These are phyloP conservation scores for Trichoderma citrinoviride DNA, from an alignment of 2,329 filamentous ascomycete genomes.

Conservation along the genomic window DNA sequence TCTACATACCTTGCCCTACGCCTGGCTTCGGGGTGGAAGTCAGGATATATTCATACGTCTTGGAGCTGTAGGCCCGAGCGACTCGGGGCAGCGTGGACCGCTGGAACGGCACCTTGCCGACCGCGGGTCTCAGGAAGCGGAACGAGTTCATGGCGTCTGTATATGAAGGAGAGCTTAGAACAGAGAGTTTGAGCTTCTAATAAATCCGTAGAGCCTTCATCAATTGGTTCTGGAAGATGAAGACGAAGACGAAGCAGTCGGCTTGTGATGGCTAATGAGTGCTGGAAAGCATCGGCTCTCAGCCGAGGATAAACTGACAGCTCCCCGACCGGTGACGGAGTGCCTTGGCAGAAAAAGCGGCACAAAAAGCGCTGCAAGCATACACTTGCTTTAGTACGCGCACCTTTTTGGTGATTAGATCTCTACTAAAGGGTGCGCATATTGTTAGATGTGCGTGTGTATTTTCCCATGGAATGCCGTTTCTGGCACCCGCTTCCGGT, in stretches of 20 bases:
- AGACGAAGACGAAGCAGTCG: slow-evolving; percentile 8
- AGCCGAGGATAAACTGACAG: slow-evolving; percentile 29
- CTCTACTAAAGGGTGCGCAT: too few relatives aligned
- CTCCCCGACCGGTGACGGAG: not conserved
- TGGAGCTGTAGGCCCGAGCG: slow-evolving; percentile 52
- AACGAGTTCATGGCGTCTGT: slow-evolving; percentile 49
- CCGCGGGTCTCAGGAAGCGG: slow-evolving; percentile 59
- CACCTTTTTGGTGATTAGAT: too few relatives aligned
- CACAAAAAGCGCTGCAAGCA: too few relatives aligned
- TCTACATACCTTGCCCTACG: slow-evolving; percentile 72
- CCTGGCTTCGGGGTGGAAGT: slow-evolving; percentile 82
- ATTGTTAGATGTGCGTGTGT: too few relatives aligned
- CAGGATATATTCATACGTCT: slow-evolving; percentile 75
- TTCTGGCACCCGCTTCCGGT: too few relatives aligned
- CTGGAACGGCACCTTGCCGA: slow-evolving; percentile 48
- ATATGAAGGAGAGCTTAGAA: not conserved
- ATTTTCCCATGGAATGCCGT: accelerated
- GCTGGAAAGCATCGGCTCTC: slow-evolving; percentile 34
- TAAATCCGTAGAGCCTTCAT: not conserved
- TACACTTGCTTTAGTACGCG: too few relatives aligned
- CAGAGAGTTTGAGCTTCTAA: not conserved
- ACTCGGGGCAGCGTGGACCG: slow-evolving; percentile 56
- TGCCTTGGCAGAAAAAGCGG: too few relatives aligned
- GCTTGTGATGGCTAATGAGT: not conserved
- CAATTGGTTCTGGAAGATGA: not conserved